Conservation (phyloP, 345 rosid species). For the Heritiera fomes region DNA sequence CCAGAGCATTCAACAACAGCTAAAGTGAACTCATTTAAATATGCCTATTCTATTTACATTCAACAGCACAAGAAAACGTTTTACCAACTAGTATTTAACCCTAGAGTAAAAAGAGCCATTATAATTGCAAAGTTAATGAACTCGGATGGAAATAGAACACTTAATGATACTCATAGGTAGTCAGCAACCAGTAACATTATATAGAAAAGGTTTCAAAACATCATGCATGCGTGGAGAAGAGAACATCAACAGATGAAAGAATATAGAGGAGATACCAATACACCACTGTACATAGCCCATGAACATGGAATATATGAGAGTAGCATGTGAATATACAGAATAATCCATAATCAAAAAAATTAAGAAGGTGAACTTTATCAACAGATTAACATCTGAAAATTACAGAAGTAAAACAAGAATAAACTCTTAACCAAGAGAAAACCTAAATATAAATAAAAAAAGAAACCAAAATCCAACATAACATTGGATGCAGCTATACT, state of each 20-base stretch:
- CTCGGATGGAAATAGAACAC: not conserved
- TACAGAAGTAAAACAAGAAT: slow-evolving; percentile 4
- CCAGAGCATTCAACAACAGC: not conserved
- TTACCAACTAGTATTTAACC: not conserved
- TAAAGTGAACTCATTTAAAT: slow-evolving; percentile 2
- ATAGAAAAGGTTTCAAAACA: not conserved
- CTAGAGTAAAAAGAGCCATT: not conserved
- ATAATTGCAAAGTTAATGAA: not conserved
- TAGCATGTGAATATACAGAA: not conserved
- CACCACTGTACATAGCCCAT: not conserved
- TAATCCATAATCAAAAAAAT: not conserved
- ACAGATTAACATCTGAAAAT: not conserved
- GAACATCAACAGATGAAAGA: not conserved
- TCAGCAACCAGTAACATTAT: not conserved
- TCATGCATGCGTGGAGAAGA: not conserved
- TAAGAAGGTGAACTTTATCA: not conserved
- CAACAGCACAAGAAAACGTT: not conserved
- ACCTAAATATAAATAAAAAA: not conserved
- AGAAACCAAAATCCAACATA: not conserved
- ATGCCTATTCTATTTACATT: not conserved
- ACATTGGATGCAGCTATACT: slow-evolving; percentile 18
- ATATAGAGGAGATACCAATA: not conserved
- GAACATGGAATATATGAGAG: not conserved
- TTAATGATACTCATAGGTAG: not conserved
- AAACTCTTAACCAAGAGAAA: not conserved